Evolutionary conservation across 257 asterid genomes (phyloP), one percentile per base, ranked within the genome.

Genomic region (Nyctanthes arbortristis): DNA sequence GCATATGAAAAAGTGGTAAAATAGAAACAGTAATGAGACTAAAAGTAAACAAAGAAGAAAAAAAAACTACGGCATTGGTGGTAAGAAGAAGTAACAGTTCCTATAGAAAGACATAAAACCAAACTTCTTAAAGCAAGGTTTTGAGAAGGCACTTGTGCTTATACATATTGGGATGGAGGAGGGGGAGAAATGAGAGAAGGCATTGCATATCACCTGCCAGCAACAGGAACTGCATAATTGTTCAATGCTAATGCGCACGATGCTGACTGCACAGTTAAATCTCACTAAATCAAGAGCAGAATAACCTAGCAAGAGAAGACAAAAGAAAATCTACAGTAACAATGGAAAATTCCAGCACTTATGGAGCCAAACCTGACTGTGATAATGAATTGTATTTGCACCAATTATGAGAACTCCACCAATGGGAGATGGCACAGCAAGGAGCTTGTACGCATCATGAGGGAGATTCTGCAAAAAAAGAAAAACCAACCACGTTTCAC

Each of bases 361-460:
- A 57, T 73, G 40, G 61, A 10, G 37, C 70, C 80, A 75, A 72
- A 93, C 98, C 99, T 93, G 99, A 81, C 97, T 91, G 70, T 91
- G 97, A 83, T 93, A 93, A 81, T 93, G 99, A 75, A 93, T 84
- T 13, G 92, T 85, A 83, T 93, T 93, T 57, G 97, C 96, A 83
- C 96, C 86, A 81, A 93, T 80, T 71, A 87, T 92, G 68, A 93
- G 93, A 62, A 93, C 99, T 67, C 99, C 99, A 54, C 97, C 99
- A 77, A 93, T 86, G 71, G 97, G 99, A 45, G 99, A 84, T 70
- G 99, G 99, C 73, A 93, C 99, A 36, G 97, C 99, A 82, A 91
- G 96, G 79, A 93, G 96, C 90, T 93, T 93, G 93, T 89, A 87
- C 60, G 95, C 94, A 82, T 93, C 99, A 79, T 93, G 96, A 60